Evolutionary conservation across 192 early-diverging fungal genomes (phyloP), one percentile per base, ranked within the genome.

Genomic region (Coemansia sp.): DNA sequence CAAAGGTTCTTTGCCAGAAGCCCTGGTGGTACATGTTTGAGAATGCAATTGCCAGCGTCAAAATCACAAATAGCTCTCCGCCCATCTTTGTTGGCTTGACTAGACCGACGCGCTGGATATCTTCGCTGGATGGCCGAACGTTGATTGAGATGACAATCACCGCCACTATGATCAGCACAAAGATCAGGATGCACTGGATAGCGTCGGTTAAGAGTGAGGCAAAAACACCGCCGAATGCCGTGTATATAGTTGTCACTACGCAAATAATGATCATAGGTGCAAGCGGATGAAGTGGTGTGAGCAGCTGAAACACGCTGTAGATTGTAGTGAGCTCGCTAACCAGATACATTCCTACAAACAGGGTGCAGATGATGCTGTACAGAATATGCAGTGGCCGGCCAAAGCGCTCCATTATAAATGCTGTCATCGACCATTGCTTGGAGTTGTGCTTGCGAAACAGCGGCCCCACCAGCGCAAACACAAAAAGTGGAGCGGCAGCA

Each of bases 1-100:
- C 76, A 81, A 85, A 88, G 11, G 86, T 83, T 38, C 85, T 81
- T 73, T 88, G 87, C 87, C 87, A 88, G 31, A 84, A 83, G 17
- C 79, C 82, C 62, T 88, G 85, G 37, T 85, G 84, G 62, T 84
- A 87, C 65, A 87, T 75, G 50, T 82, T 82, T 18, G 86, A 71
- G 44, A 79, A 76, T 28, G 66, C 72, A 56, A 87, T 79, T 34
- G 87, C 84, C 47, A 82, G 73, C 6, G 83, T 78, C 51, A 88
- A 77, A 38, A 84, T 83, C 3, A 70, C 80, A 61, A 86, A 68
- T 31, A 82, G 72, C 62, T 87, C 83, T 58, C 81, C 85, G 46
- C 84, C 84, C 71, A 82, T 75, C 40, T 83, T 81, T 58, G 86
- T 85, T 30, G 87, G 77, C 56, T 79, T 68, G 39, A 84, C 71